Evolutionary conservation across 441 rosid species (phyloP).

Genomic region (Brassica hybrid): DNA sequence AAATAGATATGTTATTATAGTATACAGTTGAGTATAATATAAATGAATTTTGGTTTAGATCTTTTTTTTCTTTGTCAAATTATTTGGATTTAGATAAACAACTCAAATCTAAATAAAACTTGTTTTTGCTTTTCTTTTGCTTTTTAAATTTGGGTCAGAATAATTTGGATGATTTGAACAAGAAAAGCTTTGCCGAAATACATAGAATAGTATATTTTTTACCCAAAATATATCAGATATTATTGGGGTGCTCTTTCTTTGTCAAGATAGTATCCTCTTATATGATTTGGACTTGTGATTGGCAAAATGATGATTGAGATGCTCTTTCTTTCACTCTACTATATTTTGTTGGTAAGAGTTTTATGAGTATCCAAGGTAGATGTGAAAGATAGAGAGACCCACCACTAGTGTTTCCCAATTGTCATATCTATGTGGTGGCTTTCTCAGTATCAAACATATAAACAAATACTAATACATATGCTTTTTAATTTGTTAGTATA

Average conservation of each 20-base stretch:
- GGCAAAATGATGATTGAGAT: slow-evolving; percentile 38
- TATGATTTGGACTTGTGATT: slow-evolving; percentile 12
- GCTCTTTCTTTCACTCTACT: slow-evolving; percentile 30
- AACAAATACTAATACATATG: slow-evolving; percentile 2
- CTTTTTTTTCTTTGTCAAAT: background rate
- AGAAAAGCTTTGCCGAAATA: background rate
- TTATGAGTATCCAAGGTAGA: slow-evolving; percentile 44
- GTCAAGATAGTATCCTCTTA: background rate
- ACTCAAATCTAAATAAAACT: background rate
- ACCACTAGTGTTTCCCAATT: slow-evolving; percentile 40
- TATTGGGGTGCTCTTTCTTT: background rate
- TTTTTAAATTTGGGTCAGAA: background rate
- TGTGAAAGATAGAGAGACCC: slow-evolving; percentile 46
- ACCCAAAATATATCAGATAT: background rate
- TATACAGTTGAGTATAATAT: background rate
- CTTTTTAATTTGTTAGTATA: slow-evolving; percentile 24
- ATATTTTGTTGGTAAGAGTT: slow-evolving; percentile 33
- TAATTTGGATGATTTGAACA: background rate
- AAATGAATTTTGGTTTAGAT: background rate
- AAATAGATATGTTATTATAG: background rate
- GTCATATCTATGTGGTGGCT: slow-evolving; percentile 43
- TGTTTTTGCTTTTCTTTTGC: background rate
- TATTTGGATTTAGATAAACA: background rate
- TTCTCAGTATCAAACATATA: slow-evolving; percentile 25
- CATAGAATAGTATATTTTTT: background rate